These are phyloP conservation scores for Phytophthora multivora DNA, from an alignment of 352 stramenopile genomes.

Conservation along the genomic window DNA sequence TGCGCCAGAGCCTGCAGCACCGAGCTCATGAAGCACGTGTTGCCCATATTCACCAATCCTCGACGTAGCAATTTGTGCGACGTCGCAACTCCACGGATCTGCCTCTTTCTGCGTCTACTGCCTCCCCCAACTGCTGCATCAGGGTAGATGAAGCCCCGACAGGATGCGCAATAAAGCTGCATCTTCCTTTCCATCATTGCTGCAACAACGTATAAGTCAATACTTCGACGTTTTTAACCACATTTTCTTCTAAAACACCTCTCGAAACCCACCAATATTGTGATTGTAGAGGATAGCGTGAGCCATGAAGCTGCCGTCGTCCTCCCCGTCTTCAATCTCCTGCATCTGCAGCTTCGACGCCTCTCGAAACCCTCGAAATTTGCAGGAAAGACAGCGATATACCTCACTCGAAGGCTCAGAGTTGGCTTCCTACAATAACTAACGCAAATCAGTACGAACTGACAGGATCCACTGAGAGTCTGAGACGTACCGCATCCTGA, in stretches of 20 bases:
- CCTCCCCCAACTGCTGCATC: slow-evolving; percentile 15
- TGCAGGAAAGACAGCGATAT: slow-evolving; percentile 58
- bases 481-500: slow-evolving; percentile 16
- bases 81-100: slow-evolving; percentile 16
- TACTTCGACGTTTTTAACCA: too few relatives aligned
- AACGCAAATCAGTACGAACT: neutral
- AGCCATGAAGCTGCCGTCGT: slow-evolving; percentile 61
- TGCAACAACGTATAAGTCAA: too few relatives aligned
- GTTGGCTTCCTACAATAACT: slow-evolving; percentile 13
- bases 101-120: slow-evolving; percentile 31
- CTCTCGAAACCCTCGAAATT: slow-evolving; percentile 51
- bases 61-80: slow-evolving; percentile 37
- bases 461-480: neutral
- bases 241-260: neutral
- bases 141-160: slow-evolving; percentile 69
- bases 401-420: slow-evolving; percentile 25
- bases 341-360: slow-evolving; percentile 19
- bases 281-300: slow-evolving; percentile 70
- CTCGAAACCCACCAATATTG: slow-evolving; percentile 42
- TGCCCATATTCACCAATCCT: slow-evolving; percentile 85
- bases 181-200: slow-evolving; percentile 49
- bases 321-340: slow-evolving; percentile 26
- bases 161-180: slow-evolving; percentile 64
- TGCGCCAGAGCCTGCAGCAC: slow-evolving; percentile 75
- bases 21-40: slow-evolving; percentile 87